Evolutionary conservation across 305 asterid genomes (phyloP).

Genomic region (Striga hermonthica): DNA sequence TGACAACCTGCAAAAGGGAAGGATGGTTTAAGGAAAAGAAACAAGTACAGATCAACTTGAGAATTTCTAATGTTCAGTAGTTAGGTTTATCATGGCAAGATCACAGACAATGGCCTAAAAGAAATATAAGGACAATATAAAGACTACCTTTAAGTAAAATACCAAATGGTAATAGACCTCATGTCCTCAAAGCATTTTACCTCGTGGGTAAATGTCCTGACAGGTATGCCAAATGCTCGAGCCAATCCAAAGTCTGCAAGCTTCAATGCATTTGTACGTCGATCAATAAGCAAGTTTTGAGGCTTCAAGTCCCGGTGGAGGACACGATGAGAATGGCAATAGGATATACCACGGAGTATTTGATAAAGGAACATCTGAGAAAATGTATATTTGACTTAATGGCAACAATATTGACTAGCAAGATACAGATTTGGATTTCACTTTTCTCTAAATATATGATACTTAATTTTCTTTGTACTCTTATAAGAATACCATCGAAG

Average conservation of each 20-base stretch:
- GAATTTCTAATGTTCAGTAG: conserved; percentile 10
- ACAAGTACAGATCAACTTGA: not conserved
- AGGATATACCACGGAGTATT: conserved; percentile 78
- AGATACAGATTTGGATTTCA: not conserved
- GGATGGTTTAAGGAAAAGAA: not conserved
- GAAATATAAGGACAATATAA: not conserved
- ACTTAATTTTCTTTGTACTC: too few relatives aligned
- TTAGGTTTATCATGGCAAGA: conserved; percentile 22
- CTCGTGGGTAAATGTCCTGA: conserved; percentile 83
- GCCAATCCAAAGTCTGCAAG: conserved; percentile 94
- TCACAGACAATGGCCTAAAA: conserved; percentile 3
- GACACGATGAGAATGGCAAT: conserved; percentile 84
- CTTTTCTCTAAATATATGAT: not conserved
- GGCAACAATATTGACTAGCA: conserved; percentile 20
- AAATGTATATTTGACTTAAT: conserved; percentile 21
- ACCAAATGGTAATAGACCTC: not conserved
- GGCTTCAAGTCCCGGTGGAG: conserved; percentile 90
- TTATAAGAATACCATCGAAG: conserved; percentile 18
- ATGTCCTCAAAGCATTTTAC: conserved; percentile 33
- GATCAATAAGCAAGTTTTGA: conserved; percentile 79
- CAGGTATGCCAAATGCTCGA: conserved; percentile 86
- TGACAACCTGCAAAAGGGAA: conserved; percentile 58
- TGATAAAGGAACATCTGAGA: conserved; percentile 76
- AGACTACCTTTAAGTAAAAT: conserved; percentile 5
- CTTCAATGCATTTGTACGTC: conserved; percentile 72